Evolutionary conservation across 495 filamentous ascomycete species (phyloP), one percentile per base, ranked within the genome.

Genomic region (Penicillium egyptiacum): DNA sequence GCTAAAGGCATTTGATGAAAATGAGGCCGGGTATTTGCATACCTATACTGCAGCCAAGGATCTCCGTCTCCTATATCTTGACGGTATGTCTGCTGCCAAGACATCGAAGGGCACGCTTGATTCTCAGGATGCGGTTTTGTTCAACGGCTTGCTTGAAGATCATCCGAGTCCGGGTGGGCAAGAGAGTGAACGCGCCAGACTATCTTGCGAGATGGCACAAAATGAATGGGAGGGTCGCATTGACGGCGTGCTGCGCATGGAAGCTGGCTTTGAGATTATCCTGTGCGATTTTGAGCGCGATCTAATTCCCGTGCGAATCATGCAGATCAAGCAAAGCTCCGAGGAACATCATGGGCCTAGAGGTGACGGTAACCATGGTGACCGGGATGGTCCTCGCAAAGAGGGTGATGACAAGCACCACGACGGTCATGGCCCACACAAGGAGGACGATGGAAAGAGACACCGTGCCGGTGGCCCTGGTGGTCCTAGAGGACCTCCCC

Each of bases 261-360:
- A 89, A 57, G 81, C 79, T 26, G 86, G 86, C 0, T 88, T 88
- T 51, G 86, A 88, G 67, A 71, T 89, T 40, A 86, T 89, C 44
- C 69, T 86, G n/a, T 89, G 86, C 65, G 66, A 82, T 31, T 88
- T 88, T 53, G 68, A 69, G 41, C 66, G 80, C 17, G 71, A 72
- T 48, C 37, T 75, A 19, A 67, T 76, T 23, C 57, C 53, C 1
- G 43, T 72, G 2, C 61, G 69, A 0, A 70, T 72, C 6, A 66
- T 60, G 6, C 63, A 66, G 33, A 67, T 71, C 1, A 68, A 71
- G 19, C 22, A 45, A 4, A n/a, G 42, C 33, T 16, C 44, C 20
- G 20, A 47, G 19, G 46, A 12, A 9, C 16, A 17, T 1, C 26
- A 4, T 11, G n/a, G 3, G 7, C 17, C 19, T 10, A 10, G 23